Evolutionary conservation across 2,329 filamentous ascomycete genomes (phyloP).

Genomic region (Nemania abortiva): DNA sequence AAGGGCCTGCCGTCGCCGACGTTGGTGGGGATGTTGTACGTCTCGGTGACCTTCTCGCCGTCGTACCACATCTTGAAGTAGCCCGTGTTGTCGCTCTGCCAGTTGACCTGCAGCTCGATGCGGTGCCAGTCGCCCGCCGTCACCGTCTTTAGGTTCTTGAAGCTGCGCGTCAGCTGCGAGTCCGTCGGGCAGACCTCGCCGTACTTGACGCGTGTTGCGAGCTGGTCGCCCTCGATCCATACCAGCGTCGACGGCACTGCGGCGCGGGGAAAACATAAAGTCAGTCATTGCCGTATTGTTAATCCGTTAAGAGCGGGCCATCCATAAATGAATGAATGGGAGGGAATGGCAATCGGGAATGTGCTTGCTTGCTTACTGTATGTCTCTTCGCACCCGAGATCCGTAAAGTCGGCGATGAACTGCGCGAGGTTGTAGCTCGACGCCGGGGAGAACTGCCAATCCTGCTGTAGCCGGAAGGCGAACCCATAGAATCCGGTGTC

Average conservation of each 20-base stretch:
- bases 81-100: slow-evolving; percentile 59
- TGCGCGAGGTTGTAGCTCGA: slow-evolving; percentile 63
- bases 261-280: too few relatives aligned
- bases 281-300: background rate
- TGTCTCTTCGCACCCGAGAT: slow-evolving; percentile 58
- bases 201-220: slow-evolving; percentile 58
- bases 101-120: slow-evolving; percentile 59
- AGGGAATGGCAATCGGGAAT: background rate
- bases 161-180: slow-evolving; percentile 50
- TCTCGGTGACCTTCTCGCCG: slow-evolving; percentile 58
- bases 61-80: slow-evolving; percentile 62
- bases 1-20: slow-evolving; percentile 58
- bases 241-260: slow-evolving; percentile 61
- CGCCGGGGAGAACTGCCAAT: slow-evolving; percentile 59
- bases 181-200: slow-evolving; percentile 53
- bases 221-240: slow-evolving; percentile 59
- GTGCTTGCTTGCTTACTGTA: slow-evolving; percentile 48
- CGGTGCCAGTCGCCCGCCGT: slow-evolving; percentile 60
- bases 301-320: background rate
- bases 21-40: slow-evolving; percentile 57
- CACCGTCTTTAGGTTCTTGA: slow-evolving; percentile 54
- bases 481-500: slow-evolving; percentile 64
- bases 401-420: slow-evolving; percentile 63
- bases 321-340: background rate
- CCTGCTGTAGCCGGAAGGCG: slow-evolving; percentile 60